Evolutionary conservation across 345 rosid genomes (phyloP), one percentile per base, ranked within the genome.

Genomic region (Ceriops zippeliana): DNA sequence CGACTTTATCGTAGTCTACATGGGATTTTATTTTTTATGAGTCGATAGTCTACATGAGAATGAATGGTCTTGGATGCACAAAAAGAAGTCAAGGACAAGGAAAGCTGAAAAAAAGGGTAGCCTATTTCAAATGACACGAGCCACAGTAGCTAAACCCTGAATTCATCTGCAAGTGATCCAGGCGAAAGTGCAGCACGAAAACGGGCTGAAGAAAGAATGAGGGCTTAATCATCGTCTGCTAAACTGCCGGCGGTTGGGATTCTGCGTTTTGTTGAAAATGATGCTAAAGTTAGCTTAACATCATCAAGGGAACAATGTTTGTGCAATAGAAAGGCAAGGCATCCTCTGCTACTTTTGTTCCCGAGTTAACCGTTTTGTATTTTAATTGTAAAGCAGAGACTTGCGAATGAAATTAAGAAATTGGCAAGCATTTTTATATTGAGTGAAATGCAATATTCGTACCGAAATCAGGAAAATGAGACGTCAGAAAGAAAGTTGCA

Each of bases 351-450:
- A 34, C 24, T 35, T 70, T 34, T 52, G 27, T 62, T 38, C 32
- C 10, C 35, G 27, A 21, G 53, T 6, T 61, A 32, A 32, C 52
- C 8, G 62, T 52, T 30, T 61, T 61, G 62, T 35, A 35, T 11
- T 67, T 56, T 37, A 13, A 32, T 35, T 67, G 52, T 54, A 67
- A 67, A 62, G 66, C 73, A 61, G 58, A 62, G 47, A 53, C 26
- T 20, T 13, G 60, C 38, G 53, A 9, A 24, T 32, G 61, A 52
- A 54, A 54, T 32, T 0, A 2, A 6, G 38, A 34, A 61, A 62
- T 13, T 13, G 49, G 19, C 49, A 42, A 42, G 49, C 38, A 37
- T 38, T 53, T 35, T 62, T 13, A 27, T 62, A 24, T 27, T 6
- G 31, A 22, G 17, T 34, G 24, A 61, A 20, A 10, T 22, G 13